Conservation (phyloP, 371 early-diverging fungal species). For the Mortierella sp. region DNA sequence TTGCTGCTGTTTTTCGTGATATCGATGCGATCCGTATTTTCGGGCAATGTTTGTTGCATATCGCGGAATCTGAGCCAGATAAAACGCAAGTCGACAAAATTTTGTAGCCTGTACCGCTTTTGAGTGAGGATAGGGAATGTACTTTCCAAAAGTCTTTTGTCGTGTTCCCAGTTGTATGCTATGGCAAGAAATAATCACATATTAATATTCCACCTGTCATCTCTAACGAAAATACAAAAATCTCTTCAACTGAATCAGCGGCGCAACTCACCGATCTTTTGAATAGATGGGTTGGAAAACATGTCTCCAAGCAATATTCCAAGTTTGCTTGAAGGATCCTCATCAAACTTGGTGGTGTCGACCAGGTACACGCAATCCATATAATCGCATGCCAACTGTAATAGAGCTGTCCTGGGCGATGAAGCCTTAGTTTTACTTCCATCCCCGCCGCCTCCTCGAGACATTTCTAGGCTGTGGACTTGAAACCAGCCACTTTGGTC, state of each 20-base stretch:
- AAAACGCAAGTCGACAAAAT: conserved; percentile 13
- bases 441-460: background rate
- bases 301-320: conserved; percentile 2
- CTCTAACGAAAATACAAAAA: background rate
- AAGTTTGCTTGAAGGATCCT: background rate
- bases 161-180: conserved; percentile 4
- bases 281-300: conserved; percentile 4
- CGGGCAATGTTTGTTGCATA: background rate
- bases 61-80: conserved; percentile 1
- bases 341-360: background rate
- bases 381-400: conserved; percentile 13
- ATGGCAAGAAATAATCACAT: background rate
- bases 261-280: conserved; percentile 1
- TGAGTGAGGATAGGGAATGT: conserved; percentile 5
- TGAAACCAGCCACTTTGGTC: background rate
- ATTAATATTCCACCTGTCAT: background rate
- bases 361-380: conserved; percentile 7
- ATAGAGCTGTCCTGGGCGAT: background rate
- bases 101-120: background rate
- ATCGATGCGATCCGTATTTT: too few relatives aligned
- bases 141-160: background rate
- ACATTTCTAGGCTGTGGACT: background rate
- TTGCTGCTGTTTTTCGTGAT: background rate
- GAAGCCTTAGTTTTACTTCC: background rate
- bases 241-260: too few relatives aligned